Evolutionary conservation across 75 land plant species (phyloP).

Genomic region (Sequoia sempervirens): DNA sequence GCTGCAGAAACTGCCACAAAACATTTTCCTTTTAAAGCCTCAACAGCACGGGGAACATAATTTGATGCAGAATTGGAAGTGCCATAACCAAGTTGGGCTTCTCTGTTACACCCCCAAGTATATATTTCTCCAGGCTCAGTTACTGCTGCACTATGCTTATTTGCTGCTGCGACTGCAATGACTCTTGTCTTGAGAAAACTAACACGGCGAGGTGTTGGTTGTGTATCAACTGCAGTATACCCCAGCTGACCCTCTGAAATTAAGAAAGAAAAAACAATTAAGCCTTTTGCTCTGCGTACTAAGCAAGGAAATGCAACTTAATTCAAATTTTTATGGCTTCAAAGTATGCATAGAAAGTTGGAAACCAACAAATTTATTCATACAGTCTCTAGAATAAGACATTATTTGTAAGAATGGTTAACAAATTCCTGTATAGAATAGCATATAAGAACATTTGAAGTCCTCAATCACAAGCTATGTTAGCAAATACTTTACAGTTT

Average conservation of each 20-base stretch:
- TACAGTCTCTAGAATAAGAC: neutral
- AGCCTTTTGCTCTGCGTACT: neutral
- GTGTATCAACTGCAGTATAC: slow-evolving; percentile 94
- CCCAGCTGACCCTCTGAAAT: slow-evolving; percentile 96
- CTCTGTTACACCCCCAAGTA: slow-evolving; percentile 97
- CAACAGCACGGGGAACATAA: slow-evolving; percentile 78
- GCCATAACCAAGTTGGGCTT: slow-evolving; percentile 98
- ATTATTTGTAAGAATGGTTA: neutral
- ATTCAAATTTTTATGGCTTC: neutral
- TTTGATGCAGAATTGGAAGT: slow-evolving; percentile 99
- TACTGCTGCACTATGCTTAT: slow-evolving; percentile 90
- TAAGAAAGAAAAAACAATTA: neutral
- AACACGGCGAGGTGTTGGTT: slow-evolving; percentile 91
- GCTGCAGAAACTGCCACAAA: slow-evolving; percentile 70
- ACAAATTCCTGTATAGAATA: neutral
- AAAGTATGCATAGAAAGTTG: neutral
- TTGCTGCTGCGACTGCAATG: slow-evolving; percentile 91
- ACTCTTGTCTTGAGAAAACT: slow-evolving; percentile 64
- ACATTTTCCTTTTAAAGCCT: slow-evolving; percentile 78
- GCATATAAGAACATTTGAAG: neutral
- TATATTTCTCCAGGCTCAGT: slow-evolving; percentile 91
- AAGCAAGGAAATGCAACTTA: neutral
- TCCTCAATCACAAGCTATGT: neutral
- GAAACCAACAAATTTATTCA: neutral
- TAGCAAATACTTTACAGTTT: neutral